Conservation (phyloP, 2,329 filamentous ascomycete genomes). For the Ophiostoma angusticollis region DNA sequence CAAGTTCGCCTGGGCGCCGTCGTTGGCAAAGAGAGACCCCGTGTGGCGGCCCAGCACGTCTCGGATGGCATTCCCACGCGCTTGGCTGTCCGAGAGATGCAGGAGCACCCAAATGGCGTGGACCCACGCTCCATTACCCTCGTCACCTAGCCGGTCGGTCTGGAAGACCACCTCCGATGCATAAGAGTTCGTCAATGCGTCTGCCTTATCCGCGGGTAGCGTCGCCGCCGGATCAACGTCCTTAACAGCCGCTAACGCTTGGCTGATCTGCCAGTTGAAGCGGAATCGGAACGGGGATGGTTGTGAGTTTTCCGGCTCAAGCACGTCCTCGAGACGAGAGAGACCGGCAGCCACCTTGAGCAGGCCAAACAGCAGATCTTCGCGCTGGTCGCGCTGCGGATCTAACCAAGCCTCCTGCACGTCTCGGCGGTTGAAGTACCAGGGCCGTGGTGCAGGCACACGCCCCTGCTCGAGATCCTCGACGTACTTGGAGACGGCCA, state of each 20-base stretch:
- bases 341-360: slow-evolving; percentile 65
- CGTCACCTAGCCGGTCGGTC: slow-evolving; percentile 32
- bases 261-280: slow-evolving; percentile 74
- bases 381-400: slow-evolving; percentile 33
- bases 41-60: slow-evolving; percentile 65
- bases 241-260: slow-evolving; percentile 44
- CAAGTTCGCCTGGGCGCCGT: slow-evolving; percentile 31
- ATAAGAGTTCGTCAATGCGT: slow-evolving; percentile 37
- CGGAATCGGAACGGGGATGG: slow-evolving; percentile 63
- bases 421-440: slow-evolving; percentile 48
- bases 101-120: slow-evolving; percentile 66
- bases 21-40: slow-evolving; percentile 42
- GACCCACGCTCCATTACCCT: slow-evolving; percentile 49
- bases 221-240: slow-evolving; percentile 20
- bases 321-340: slow-evolving; percentile 50
- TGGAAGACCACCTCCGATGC: slow-evolving; percentile 12
- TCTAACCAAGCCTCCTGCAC: slow-evolving; percentile 43
- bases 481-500: slow-evolving; percentile 60
- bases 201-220: slow-evolving; percentile 56
- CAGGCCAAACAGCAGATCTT: slow-evolving; percentile 79
- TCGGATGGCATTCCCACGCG: slow-evolving; percentile 55
- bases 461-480: slow-evolving; percentile 58
- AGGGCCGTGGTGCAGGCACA: slow-evolving; percentile 61
- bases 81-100: slow-evolving; percentile 52
- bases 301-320: slow-evolving; percentile 66